Base-by-base conservation (phyloP, 192 early-diverging fungal genomes). In the Lunasporangiospora selenospora region DNA sequence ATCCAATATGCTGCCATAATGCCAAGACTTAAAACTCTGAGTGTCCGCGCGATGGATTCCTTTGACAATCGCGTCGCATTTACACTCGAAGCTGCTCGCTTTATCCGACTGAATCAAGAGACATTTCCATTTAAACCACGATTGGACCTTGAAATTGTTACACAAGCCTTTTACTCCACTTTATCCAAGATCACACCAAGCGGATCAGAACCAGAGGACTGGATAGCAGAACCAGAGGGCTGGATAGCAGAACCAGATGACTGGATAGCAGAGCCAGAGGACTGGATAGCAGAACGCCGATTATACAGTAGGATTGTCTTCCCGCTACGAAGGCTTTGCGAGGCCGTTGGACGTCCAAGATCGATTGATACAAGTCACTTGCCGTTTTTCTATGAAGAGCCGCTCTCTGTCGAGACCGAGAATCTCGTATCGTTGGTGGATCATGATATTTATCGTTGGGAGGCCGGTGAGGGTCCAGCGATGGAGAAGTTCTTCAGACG, bases 401-500 rank as follows among this genome's bases (percentile, higher is more conserved):
- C 30, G 4, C 21, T 7, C 5, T 18, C 23, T 38, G 39, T 53
- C 23, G 36, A 11, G 11, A 6, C 23, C 12, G 52, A 53, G 27
- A 10, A 11, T 26, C 39, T 30, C 12, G 26, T 34, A 34, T 9
- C n/a, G 31, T 45, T 39, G 10, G 19, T 12, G 8, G 32, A 52
- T 21, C 30, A 36, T 11, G 53, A 43, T 7, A 6, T 38, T 8
- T 41, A 47, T 10, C 30, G 62, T 18, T 45, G 21, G 6, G 53
- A 56, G 1, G 13, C 39, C 5, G 62, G 53, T 0, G 62, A 65
- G 10, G 38, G 53, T 15, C 29, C 29, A 9, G 43, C n/a, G 1
- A 65, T 45, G 53, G 53, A 55, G 30, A 46, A 21, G 18, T 65
- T 65, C 46, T 16, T 65, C 6, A 30, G 24, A 4, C 26, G 53